phyloP scores from a whole-genome alignment of 495 filamentous ascomycete genomes.

The Aspergillus coremiiformis region DNA sequence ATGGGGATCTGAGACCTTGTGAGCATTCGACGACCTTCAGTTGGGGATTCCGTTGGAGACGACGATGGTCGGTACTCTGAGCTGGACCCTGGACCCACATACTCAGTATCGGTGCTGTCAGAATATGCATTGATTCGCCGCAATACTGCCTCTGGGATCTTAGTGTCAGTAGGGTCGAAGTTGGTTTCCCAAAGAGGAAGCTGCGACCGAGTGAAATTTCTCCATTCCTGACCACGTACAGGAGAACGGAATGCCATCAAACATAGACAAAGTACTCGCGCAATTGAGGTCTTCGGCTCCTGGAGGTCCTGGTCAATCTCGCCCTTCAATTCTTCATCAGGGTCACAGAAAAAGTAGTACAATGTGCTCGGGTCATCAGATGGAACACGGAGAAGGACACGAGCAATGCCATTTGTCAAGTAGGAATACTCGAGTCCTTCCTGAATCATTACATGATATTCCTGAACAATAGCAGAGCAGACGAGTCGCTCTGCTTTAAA shows the following conservation, averaged over 20 bases:
- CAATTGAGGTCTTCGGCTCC: conserved; percentile 14
- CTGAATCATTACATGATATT: conserved; percentile 23
- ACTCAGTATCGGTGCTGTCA: conserved; percentile 6
- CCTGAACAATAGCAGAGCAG: conserved; percentile 18
- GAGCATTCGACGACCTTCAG: background rate
- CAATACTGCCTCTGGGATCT: conserved; percentile 17
- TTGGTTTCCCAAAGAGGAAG: conserved; percentile 18
- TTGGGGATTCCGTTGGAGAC: conserved; percentile 1
- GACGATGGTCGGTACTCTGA: background rate
- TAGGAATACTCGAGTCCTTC: conserved; percentile 22
- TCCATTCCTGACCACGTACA: conserved; percentile 24
- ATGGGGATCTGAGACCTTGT: background rate
- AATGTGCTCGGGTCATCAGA: conserved; percentile 28
- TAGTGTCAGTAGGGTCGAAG: conserved; percentile 17
- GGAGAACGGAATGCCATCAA: conserved; percentile 23
- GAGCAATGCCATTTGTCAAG: conserved; percentile 25
- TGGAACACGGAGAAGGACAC: conserved; percentile 26
- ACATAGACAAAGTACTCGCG: conserved; percentile 20
- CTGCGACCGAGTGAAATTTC: conserved; percentile 15
- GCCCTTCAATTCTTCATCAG: conserved; percentile 20
- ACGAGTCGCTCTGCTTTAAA: background rate
- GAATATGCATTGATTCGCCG: too few species aligned
- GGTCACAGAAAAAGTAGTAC: conserved; percentile 32
- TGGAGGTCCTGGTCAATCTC: conserved; percentile 1
- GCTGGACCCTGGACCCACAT: background rate